Base-by-base conservation (phyloP, 768 basidiomycete species). In the Tricholoma furcatifolium region DNA sequence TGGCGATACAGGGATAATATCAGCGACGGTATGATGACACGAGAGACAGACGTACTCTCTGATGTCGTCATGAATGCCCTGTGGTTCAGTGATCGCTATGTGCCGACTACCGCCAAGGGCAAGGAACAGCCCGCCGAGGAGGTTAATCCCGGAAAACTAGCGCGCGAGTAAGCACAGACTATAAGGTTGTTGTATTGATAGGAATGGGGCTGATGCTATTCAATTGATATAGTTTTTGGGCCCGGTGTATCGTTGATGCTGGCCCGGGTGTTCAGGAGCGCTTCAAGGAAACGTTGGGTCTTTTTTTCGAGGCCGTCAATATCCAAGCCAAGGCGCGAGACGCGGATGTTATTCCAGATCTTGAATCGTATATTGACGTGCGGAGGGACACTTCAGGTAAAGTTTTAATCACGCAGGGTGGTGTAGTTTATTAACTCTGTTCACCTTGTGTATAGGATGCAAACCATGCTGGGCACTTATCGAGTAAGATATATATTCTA, bases 401-500 rank as follows among this genome's bases (percentile, higher is more conserved):
- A 63, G 64, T 59, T 35, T 45, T 49, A 27, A 27, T 49, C 4
- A 24, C 6, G 5, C 2, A 14, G n/a, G n/a, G 17, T 17, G 11
- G 31, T 10, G 46, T 53, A 21, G 11, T 24, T 53, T 5, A 15
- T 36, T 45, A 23, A 54, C 23, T 8, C 2, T 15, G 24, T 41
- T 30, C 36, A 40, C 53, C 47, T 50, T 58, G 20, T 21, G 48
- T 44, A 17, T 35, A 70, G 79, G 77, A 1, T 89, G 87, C 67
- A 88, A 88, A 64, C 80, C 85, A 6, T 85, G 83, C 65, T 91
- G 83, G 81, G 87, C 79, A 15, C 73, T 90, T 24, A 85, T 91
- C 47, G 87, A 91, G 76, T 89, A 51, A 18, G 73, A 69, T 12
- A 21, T 12, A 21, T 2, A 15, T 43, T 44, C 42, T 9, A 23